Evolutionary conservation across 495 filamentous ascomycete species (phyloP), one percentile per base, ranked within the genome.

Genomic region (Corynascus novoguineensis): DNA sequence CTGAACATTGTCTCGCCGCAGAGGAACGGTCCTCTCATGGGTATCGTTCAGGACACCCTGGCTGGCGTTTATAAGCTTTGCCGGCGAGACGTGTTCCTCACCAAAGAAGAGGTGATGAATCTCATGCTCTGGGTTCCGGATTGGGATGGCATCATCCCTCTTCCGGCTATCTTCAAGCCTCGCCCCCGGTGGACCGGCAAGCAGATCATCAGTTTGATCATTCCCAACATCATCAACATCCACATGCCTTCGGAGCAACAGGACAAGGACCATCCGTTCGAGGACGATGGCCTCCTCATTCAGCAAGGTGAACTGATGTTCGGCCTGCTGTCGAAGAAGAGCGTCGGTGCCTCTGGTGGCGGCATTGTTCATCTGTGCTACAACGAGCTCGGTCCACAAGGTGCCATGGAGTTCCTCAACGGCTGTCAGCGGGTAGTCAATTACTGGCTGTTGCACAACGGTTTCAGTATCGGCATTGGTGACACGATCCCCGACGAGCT

Each of bases 361-460:
- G 92, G 92, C 78, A 86, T 99, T 46, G 84, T 99, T 57, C 93
- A 99, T 73, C 86, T 92, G 61, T 92, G 96, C 68, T 97, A 85
- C 80, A 97, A 99, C 66, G 93, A 97, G 72, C 86, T 89, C 53
- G 92, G 93, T 19, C 75, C 81, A 32, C 78, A 86, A n/a, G 86
- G 84, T 29, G 88, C 92, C 9, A 87, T 97, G 70, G 82, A 81
- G 37, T 99, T 99, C 78, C 95, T 99, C 76, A 96, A 96, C 64
- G 92, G 90, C 50, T 84, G 85, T 32, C 93, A 99, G 71, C 83
- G 86, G 15, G 91, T 97, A 37, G 86, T 97, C 58, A 90, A 89
- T 67, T 96, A 97, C 72, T 97, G 93, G 93, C 81, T 99, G 11
- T 77, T 97, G n/a, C 95, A 99, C 72, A 87, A 97, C 66, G 93